These are phyloP conservation scores for Tylopilus plumbeoviolaceoides DNA, from an alignment of 768 basidiomycete species.

Conservation along the genomic window DNA sequence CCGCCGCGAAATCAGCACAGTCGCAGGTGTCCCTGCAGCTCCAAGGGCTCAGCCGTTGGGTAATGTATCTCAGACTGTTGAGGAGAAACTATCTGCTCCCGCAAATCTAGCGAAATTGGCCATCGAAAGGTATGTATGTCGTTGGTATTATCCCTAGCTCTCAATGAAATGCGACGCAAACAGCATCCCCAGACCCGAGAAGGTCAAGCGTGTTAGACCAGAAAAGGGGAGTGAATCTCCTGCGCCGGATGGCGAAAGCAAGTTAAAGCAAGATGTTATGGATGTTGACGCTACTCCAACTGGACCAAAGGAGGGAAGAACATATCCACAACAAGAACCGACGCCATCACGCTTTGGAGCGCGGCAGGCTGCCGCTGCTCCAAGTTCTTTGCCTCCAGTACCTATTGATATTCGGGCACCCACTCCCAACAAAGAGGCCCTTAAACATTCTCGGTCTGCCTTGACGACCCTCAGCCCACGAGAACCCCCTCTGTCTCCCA, in stretches of 20 bases:
- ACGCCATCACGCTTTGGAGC: slow-evolving; percentile 19
- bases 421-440: slow-evolving; percentile 15
- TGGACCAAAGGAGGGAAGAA: slow-evolving; percentile 26
- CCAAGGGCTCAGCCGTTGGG: slow-evolving; percentile 53
- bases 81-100: slow-evolving; percentile 32
- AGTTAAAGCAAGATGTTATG: slow-evolving; percentile 31
- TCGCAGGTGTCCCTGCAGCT: slow-evolving; percentile 36
- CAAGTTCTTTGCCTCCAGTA: slow-evolving; percentile 11
- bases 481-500: slow-evolving; percentile 39
- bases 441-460: slow-evolving; percentile 16
- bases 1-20: slow-evolving; percentile 31
- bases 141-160: not conserved
- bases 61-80: slow-evolving; percentile 20
- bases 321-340: slow-evolving; percentile 18
- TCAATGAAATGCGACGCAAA: slow-evolving; percentile 5
- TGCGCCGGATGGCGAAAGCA: slow-evolving; percentile 29
- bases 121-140: slow-evolving; percentile 55
- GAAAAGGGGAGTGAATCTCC: slow-evolving; percentile 38
- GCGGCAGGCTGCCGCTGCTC: slow-evolving; percentile 15
- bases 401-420: slow-evolving; percentile 17
- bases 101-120: slow-evolving; percentile 48
- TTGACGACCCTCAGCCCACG: slow-evolving; percentile 22
- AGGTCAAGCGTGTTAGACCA: slow-evolving; percentile 56
- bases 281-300: slow-evolving; percentile 29
- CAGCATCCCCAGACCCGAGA: slow-evolving; percentile 77